Evolutionary conservation across 768 basidiomycete genomes (phyloP), one percentile per base, ranked within the genome.

Genomic region (Lactarius deliciosus): DNA sequence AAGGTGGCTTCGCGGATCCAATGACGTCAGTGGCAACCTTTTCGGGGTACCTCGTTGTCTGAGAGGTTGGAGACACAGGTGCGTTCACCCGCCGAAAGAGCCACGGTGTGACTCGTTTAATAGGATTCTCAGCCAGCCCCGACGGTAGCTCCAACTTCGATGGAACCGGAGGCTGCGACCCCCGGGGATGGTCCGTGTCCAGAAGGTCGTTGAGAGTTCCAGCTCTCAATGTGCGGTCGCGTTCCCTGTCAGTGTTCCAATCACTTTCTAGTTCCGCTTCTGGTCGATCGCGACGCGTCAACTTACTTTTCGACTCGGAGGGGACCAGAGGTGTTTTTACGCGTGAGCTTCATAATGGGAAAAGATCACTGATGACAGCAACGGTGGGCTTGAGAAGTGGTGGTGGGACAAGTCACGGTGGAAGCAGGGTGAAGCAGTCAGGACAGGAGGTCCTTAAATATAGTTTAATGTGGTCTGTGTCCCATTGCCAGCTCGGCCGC

Each of bases 71-170:
- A 34, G 47, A 34, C 32, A 45, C 36, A 8, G 61, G 43, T 22
- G 61, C 40, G 20, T 63, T 66, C 50, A 66, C 61, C 41, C 38
- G 61, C 32, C 65, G 61, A 8, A 58, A 25, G 10, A 66, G 61
- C 65, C 65, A 66, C 8, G 65, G 65, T 50, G 61, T 66, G 57
- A 66, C 65, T 66, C 65, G 61, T 6, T 43, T 8, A 11, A 38
- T 13, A 36, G 61, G 40, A 54, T 40, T 32, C 16, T 60, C 36
- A 15, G 22, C 16, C 2, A 13, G 32, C 57, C 11, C 20, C 5
- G 30, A 47, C 34, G 7, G 34, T 28, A 22, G 16, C 4, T 10
- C 65, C 16, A 41, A 28, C 34, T 63, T 66, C 6, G 65, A 61
- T 1, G 47, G 61, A 10, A 66, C 65, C 5, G 65, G 61, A 25